These are phyloP conservation scores for Ambrosiella cleistominuta DNA, from an alignment of 2,329 filamentous ascomycete species.

Conservation along the genomic window DNA sequence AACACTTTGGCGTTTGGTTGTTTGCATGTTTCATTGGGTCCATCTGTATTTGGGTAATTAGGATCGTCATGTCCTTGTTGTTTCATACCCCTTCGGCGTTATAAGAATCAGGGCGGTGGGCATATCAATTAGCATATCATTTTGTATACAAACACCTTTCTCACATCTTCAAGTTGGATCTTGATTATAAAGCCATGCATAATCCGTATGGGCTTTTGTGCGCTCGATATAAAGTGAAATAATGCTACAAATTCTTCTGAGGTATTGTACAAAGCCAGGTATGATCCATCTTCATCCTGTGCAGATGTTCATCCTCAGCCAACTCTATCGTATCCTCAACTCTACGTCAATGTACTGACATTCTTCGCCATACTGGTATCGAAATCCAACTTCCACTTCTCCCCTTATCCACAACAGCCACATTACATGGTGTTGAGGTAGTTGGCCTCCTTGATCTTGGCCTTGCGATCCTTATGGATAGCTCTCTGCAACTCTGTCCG, in stretches of 20 bases:
- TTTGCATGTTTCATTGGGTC: background rate
- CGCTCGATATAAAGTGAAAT: conserved; percentile 1
- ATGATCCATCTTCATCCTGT: background rate
- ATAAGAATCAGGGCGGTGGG: background rate
- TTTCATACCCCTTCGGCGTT: background rate
- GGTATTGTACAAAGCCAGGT: conserved; percentile 10
- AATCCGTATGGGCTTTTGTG: background rate
- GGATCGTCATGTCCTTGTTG: background rate
- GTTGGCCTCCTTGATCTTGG: conserved; percentile 68
- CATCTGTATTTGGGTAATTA: background rate
- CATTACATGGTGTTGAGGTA: conserved; percentile 64
- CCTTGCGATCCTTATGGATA: conserved; percentile 58
- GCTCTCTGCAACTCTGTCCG: conserved; percentile 49
- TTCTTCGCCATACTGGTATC: background rate
- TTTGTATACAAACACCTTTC: background rate
- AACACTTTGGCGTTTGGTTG: background rate
- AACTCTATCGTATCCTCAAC: background rate
- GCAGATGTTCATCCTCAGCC: background rate
- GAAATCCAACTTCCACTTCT: background rate
- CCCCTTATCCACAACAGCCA: background rate
- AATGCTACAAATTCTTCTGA: conserved; percentile 8
- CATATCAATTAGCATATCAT: background rate
- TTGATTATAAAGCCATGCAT: background rate
- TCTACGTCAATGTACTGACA: background rate
- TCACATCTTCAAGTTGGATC: background rate